Base-by-base conservation (phyloP, 352 stramenopile genomes). In the Phytophthora pisi region DNA sequence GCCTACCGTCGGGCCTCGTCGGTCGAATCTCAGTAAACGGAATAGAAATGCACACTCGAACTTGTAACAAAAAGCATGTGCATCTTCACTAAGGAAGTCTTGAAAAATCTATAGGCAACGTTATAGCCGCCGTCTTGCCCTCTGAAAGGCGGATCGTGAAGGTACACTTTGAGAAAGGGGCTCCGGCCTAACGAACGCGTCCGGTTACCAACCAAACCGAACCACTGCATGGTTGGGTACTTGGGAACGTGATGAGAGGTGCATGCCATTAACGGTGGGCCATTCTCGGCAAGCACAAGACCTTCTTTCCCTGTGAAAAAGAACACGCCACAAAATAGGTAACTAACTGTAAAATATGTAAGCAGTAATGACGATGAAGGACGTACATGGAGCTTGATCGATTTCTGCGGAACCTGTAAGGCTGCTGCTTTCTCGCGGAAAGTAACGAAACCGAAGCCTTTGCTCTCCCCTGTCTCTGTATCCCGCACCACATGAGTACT, bases 1-100 rank as follows among this genome's bases (percentile, higher is more conserved):
- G 74, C 81, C 11, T 93, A 89, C 53, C 79, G 82, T 38, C 76
- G 64, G 61, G 51, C 57, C 40, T 69, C 40, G 9, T 63, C 59
- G n/a, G 42, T 24, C 10, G 24, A 61, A 47, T 60, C 59, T 43
- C 26, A 56, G 7, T 72, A 47, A 52, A 52, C 10, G 11, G 7
- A 16, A 18, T 38, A 38, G 4, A 20, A 5, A 51, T 59, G 31
- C 42, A 61, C 28, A 30, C 47, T 30, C 18, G 45, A 28, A 9
- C 46, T 57, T 5, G 28, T 31, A 31, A 43, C 16, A 51, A 61
- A 51, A 57, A 52, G 30, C 28, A 40, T 57, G 30, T 15, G 9
- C 26, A 24, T 18, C 10, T 36, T 36, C 26, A 28, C 26, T 30
- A 30, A 30, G 26, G 26, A 30, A 30, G 4, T 9, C 7, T 31